Conservation (phyloP, 805 yeast species). For the Millerozyma miso region DNA sequence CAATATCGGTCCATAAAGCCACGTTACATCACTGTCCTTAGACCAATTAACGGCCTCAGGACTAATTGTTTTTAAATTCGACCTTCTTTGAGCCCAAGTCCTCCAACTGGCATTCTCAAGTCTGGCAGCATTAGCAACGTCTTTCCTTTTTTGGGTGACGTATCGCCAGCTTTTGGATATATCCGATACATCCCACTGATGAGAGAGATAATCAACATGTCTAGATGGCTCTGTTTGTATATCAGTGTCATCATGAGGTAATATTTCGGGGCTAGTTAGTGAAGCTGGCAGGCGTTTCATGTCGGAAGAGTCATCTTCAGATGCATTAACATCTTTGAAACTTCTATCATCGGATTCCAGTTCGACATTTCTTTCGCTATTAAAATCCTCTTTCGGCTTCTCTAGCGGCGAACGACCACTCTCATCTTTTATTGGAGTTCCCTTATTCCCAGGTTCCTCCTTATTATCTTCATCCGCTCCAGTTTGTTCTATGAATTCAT, state of each 20-base stretch:
- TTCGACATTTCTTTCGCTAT: neutral
- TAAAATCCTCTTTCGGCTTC: conserved; percentile 3
- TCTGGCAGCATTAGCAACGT: conserved; percentile 59
- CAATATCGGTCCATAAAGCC: conserved; percentile 92
- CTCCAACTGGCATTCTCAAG: conserved; percentile 75
- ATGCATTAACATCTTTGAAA: neutral
- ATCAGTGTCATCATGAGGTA: conserved; percentile 83
- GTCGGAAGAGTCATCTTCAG: conserved; percentile 2
- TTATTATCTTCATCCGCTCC: conserved; percentile 12
- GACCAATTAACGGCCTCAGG: conserved; percentile 95
- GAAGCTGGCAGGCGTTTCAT: conserved; percentile 5
- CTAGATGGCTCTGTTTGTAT: conserved; percentile 74
- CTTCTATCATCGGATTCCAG: neutral
- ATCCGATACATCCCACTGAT: conserved; percentile 93
- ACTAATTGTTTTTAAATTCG: conserved; percentile 66
- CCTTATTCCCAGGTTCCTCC: neutral
- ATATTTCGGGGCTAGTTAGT: conserved; percentile 28
- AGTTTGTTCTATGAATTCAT: conserved; percentile 56
- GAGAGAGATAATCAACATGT: conserved; percentile 93
- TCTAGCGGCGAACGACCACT: neutral
- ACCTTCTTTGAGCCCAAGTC: conserved; percentile 85
- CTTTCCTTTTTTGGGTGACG: conserved; percentile 75
- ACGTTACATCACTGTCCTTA: conserved; percentile 93
- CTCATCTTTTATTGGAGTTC: neutral
- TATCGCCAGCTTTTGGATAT: conserved; percentile 95